Base-by-base conservation (phyloP, 176 grass and related monocot species). In the Zea luxurians region DNA sequence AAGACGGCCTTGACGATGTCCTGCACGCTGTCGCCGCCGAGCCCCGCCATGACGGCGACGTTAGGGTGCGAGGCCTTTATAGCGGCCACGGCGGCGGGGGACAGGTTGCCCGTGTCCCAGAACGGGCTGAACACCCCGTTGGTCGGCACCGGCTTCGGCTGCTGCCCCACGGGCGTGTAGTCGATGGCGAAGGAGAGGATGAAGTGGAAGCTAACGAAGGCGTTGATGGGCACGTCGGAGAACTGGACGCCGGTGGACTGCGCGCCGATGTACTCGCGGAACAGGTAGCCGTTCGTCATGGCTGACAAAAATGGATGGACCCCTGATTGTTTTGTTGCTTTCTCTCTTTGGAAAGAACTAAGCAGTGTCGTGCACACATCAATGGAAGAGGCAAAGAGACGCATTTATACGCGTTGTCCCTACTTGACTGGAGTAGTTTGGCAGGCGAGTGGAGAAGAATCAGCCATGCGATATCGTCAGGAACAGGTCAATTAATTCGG, bases 241-340 rank as follows among this genome's bases (percentile, higher is more conserved):
- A 93, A 87, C 48, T 36, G 47, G 2, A 89, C 87, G 59, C 65
- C 75, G 2, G 52, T 84, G 47, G 1, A 8, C 68, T 87, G 65
- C n/a, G 87, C 90, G 4, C 90, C 87, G 75, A 93, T 89, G 83
- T 89, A 93, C 75, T 93, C 90, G 3, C 74, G 55, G 84, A 86
- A 92, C 4, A 92, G 50, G 68, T 89, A 84, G 0, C 86, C 87
- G 68, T 91, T 91, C 73, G 82, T 82, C 86, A 88, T 88, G 58
- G 69, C 64, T 21, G 10, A 17, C 20, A 13, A 6, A 6, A 37
- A 12, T 13, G 13, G 61, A 37, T 15, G 17, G 66, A 46, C 8
- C 37, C 17, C 37, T 4, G 4, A 1, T 3, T 5, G 1, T 17
- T 27, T 27, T 27, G 27, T 27, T 27, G 27, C 1, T 63, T 2